These are phyloP conservation scores for Calonectria pauciramosa DNA, from an alignment of 2,329 filamentous ascomycete species.

Conservation along the genomic window DNA sequence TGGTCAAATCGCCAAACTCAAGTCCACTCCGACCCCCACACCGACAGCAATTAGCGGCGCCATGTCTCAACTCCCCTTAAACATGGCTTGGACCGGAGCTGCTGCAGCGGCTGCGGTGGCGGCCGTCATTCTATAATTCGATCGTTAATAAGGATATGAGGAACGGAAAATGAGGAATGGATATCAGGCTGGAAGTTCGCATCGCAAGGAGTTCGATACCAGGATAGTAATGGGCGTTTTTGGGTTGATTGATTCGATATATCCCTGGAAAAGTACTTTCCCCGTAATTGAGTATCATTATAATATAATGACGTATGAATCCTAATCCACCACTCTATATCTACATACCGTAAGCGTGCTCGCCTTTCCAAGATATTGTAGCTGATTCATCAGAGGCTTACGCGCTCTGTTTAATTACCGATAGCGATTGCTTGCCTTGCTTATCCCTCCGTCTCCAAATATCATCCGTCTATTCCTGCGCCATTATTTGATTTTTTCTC, in stretches of 20 bases:
- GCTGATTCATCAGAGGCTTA: background rate
- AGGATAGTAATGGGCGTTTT: constrained; percentile 9
- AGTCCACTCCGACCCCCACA: constrained; percentile 12
- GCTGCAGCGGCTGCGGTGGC: constrained; percentile 17
- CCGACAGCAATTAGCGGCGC: constrained; percentile 16
- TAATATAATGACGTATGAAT: constrained; percentile 11
- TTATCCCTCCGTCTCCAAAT: constrained; percentile 5
- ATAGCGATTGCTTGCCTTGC: background rate
- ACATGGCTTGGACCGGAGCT: constrained; percentile 24
- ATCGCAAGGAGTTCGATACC: constrained; percentile 19
- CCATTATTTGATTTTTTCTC: constrained; percentile 8
- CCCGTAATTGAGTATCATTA: background rate
- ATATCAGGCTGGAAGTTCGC: background rate
- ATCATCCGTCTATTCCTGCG: background rate
- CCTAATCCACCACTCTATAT: constrained; percentile 13
- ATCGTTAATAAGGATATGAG: background rate
- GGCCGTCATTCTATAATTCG: constrained; percentile 19
- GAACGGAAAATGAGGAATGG: background rate
- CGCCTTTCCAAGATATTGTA: background rate
- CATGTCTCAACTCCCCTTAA: constrained; percentile 1
- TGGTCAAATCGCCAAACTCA: constrained; percentile 13
- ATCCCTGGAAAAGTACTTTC: constrained; percentile 2
- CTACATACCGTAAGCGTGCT: constrained; percentile 23
- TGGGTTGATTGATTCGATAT: background rate
- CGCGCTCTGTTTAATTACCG: background rate